phyloP scores from a whole-genome alignment of 202 grass and related monocot genomes.

The Musa balbisiana region DNA sequence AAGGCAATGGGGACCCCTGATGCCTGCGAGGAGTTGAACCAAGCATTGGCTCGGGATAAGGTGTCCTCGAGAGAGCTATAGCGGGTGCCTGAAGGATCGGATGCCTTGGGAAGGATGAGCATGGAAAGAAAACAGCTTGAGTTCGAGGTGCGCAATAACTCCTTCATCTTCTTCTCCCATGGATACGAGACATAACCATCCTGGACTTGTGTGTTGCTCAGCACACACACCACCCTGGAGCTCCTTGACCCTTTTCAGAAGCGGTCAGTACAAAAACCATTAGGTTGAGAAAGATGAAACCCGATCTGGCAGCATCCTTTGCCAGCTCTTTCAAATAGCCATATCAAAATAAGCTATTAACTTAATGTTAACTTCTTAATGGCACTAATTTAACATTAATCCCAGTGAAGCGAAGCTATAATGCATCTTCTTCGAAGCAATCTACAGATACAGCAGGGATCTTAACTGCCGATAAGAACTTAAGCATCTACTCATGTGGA shows the following conservation, averaged over 20 bases:
- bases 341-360: too few relatives aligned
- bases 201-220: slow-evolving; percentile 48
- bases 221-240: slow-evolving; percentile 36
- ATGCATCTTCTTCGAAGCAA: too few relatives aligned
- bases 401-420: too few relatives aligned
- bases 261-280: neutral
- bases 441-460: too few relatives aligned
- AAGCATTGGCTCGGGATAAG: slow-evolving; percentile 66
- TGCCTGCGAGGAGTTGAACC: slow-evolving; percentile 51
- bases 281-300: slow-evolving; percentile 3
- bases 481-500: too few relatives aligned
- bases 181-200: slow-evolving; percentile 53
- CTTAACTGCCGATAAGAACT: too few relatives aligned
- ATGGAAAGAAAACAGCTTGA: slow-evolving; percentile 64
- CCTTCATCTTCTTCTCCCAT: slow-evolving; percentile 86
- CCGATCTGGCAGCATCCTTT: neutral
- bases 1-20: slow-evolving; percentile 53
- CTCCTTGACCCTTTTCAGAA: slow-evolving; percentile 44
- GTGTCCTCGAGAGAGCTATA: slow-evolving; percentile 84
- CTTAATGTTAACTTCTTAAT: too few relatives aligned
- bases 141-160: slow-evolving; percentile 39
- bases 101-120: slow-evolving; percentile 59
- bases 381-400: too few relatives aligned
- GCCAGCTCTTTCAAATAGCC: too few relatives aligned
- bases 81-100: slow-evolving; percentile 37